phyloP scores from a whole-genome alignment of 2,329 filamentous ascomycete species.

The Fusarium dimerum region DNA sequence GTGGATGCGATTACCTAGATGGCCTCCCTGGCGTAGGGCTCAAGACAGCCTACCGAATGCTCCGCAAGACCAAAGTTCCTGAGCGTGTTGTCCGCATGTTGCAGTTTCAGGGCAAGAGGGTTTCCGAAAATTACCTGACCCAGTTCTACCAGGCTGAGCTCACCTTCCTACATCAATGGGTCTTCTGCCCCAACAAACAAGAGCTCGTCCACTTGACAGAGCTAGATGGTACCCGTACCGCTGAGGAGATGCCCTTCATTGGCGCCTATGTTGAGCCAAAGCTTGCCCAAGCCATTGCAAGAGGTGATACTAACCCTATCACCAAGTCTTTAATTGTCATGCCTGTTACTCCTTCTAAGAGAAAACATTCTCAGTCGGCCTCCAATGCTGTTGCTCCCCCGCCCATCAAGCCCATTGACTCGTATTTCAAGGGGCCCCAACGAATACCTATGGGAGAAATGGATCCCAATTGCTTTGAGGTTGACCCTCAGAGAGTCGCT shows the following conservation, averaged over 20 bases:
- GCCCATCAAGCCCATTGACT: slow-evolving; percentile 53
- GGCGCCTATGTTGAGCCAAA: slow-evolving; percentile 70
- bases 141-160: slow-evolving; percentile 84
- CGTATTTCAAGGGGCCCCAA: slow-evolving; percentile 52
- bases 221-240: slow-evolving; percentile 61
- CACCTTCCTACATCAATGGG: slow-evolving; percentile 92
- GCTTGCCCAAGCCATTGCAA: slow-evolving; percentile 72
- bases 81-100: slow-evolving; percentile 81
- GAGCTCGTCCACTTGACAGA: slow-evolving; percentile 75
- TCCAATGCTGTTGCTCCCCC: slow-evolving; percentile 25
- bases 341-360: slow-evolving; percentile 43
- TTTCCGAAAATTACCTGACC: slow-evolving; percentile 80
- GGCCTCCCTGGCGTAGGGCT: slow-evolving; percentile 84
- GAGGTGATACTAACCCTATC: slow-evolving; percentile 84
- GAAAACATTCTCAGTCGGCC: slow-evolving; percentile 41
- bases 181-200: slow-evolving; percentile 77
- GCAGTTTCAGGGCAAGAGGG: slow-evolving; percentile 85
- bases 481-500: slow-evolving; percentile 51
- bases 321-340: slow-evolving; percentile 70
- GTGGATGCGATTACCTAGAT: slow-evolving; percentile 92
- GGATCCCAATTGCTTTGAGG: slow-evolving; percentile 61
- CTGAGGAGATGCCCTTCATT: slow-evolving; percentile 77
- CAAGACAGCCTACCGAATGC: slow-evolving; percentile 88
- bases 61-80: slow-evolving; percentile 86
- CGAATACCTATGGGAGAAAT: slow-evolving; percentile 63